These are phyloP conservation scores for Abrus pulchellus DNA, from an alignment of 306 rosid genomes.

Conservation along the genomic window DNA sequence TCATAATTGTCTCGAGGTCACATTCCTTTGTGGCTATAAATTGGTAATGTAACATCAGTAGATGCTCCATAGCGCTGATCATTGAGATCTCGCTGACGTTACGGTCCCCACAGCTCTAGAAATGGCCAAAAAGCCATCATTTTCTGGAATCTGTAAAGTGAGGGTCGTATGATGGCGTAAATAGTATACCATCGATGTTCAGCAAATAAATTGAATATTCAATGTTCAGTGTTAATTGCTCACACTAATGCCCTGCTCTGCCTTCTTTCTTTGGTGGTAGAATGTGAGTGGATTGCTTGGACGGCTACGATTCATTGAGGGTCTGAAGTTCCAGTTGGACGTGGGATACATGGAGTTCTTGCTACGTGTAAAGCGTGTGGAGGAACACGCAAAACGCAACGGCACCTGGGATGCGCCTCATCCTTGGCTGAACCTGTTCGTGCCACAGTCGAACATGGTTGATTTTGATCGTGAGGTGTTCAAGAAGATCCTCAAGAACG, in stretches of 20 bases:
- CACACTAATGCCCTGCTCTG: background rate
- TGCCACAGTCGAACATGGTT: constrained; percentile 61
- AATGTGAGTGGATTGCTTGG: background rate
- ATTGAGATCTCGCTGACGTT: constrained; percentile 18
- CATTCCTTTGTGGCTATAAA: constrained; percentile 27
- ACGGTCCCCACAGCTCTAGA: constrained; percentile 16
- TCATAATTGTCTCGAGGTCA: background rate
- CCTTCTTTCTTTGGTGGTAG: background rate
- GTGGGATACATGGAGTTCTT: constrained; percentile 16
- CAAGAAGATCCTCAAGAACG: constrained; percentile 67
- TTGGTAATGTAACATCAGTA: constrained; percentile 21
- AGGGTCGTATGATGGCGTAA: background rate
- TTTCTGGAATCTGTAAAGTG: background rate
- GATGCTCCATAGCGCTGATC: constrained; percentile 11
- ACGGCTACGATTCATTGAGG: constrained; percentile 15
- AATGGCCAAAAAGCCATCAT: constrained; percentile 28
- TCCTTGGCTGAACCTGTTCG: constrained; percentile 85
- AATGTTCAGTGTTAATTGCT: background rate
- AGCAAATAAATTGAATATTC: background rate
- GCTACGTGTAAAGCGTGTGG: constrained; percentile 31
- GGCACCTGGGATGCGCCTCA: constrained; percentile 61
- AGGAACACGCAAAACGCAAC: constrained; percentile 9
- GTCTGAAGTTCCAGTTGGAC: constrained; percentile 16
- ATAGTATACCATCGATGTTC: background rate
- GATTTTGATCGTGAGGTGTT: constrained; percentile 64